phyloP scores from a whole-genome alignment of 1,284 basidiomycete species.

The Tilletiaria anomala region DNA sequence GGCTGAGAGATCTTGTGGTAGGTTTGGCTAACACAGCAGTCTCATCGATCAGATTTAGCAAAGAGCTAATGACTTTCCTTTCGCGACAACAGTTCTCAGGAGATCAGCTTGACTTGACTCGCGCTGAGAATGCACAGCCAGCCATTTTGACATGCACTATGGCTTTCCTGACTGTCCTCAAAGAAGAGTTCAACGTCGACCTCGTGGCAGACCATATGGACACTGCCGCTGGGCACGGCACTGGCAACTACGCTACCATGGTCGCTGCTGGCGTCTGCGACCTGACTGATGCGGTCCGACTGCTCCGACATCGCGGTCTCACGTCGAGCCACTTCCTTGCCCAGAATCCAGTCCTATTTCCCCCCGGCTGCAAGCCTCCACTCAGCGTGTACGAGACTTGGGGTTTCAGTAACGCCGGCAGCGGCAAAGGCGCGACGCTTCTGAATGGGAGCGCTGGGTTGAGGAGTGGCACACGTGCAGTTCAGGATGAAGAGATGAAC shows the following conservation, averaged over 20 bases:
- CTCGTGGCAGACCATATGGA: constrained; percentile 26
- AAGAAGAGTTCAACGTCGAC: constrained; percentile 29
- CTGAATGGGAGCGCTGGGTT: background rate
- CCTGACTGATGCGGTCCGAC: constrained; percentile 24
- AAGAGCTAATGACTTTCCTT: too few species aligned
- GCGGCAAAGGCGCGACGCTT: too few species aligned
- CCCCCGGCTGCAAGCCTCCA: constrained; percentile 24
- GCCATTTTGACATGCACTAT: constrained; percentile 31
- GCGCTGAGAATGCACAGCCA: constrained; percentile 33
- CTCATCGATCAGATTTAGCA: too few species aligned
- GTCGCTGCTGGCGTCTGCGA: constrained; percentile 19
- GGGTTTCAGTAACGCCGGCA: constrained; percentile 36
- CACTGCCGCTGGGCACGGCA: constrained; percentile 29
- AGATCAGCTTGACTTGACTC: constrained; percentile 33
- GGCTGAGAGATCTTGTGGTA: constrained; percentile 6
- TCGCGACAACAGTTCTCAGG: too few species aligned
- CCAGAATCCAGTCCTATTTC: constrained; percentile 28
- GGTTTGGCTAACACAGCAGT: too few species aligned
- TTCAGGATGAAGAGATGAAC: background rate
- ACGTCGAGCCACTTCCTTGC: constrained; percentile 17
- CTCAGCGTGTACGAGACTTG: constrained; percentile 36
- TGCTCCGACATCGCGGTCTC: constrained; percentile 30
- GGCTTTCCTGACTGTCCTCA: constrained; percentile 30
- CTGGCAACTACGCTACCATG: constrained; percentile 28
- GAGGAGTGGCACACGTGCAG: background rate